Evolutionary conservation across 257 asterid species (phyloP), one percentile per base, ranked within the genome.

Genomic region (Nicotiana noctiflora): DNA sequence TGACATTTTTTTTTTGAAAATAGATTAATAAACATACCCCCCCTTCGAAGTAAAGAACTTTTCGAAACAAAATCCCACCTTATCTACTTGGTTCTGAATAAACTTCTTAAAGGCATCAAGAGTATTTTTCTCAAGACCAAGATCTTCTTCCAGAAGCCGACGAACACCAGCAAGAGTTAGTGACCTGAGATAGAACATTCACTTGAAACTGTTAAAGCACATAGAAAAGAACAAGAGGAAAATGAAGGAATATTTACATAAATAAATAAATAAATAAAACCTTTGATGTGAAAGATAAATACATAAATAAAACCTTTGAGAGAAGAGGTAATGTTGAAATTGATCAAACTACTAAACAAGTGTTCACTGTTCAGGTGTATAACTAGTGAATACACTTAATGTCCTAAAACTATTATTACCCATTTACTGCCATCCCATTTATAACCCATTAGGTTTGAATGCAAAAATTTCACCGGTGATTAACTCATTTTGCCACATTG

Each of bases 121-220:
- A 57, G 87, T 62, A 82, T 83, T 78, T 88, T 88, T 88, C 53
- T 83, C 91, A 84, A 96, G 97, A 76, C 92, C 93, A 80, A 96
- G 93, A 84, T 94, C 97, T 87, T 89, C 97, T 87, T 94, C 99
- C 37, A 96, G 84, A 84, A 89, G 93, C n/a, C 93, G 88, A 64
- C 99, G 98, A 81, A 91, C 95, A 83, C 93, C 92, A 67, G 85
- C 94, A 83, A 91, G 80, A 79, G 97, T 89, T 81, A 91, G 84
- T n/a, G 83, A 82, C 90, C 99, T 96, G 86, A 34, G 64, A 85
- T 64, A 72, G 29, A 77, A 75, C 55, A 81, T 61, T 67, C 68
- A 82, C 66, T n/a, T 46, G 66, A 80, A 82, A 61, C 23, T 49
- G 40, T 32, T 63, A 27, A 32, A 27, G 59, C 44, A n/a, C 27